Evolutionary conservation across 805 yeast genomes (phyloP).

Genomic region (Zygoascus tannicola): DNA sequence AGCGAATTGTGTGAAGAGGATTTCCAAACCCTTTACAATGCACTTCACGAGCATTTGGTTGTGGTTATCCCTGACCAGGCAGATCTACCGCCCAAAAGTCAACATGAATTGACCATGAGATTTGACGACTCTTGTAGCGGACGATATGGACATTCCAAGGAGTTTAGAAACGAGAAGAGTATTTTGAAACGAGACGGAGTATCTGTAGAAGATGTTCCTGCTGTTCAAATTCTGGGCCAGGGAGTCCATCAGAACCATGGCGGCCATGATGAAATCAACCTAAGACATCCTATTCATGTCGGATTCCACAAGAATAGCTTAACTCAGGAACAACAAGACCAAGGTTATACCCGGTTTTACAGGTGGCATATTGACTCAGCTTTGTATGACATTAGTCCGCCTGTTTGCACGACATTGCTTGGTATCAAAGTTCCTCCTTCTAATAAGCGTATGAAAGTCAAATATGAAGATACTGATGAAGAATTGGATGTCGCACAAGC

Average conservation of each 20-base stretch:
- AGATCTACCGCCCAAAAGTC: constrained; percentile 62
- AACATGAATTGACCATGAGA: constrained; percentile 63
- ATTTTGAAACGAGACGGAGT: constrained; percentile 74
- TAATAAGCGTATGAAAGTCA: constrained; percentile 44
- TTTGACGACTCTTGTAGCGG: constrained; percentile 68
- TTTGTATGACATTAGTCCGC: constrained; percentile 75
- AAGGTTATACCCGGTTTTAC: constrained; percentile 69
- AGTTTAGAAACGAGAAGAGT: constrained; percentile 53
- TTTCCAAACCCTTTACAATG: constrained; percentile 50
- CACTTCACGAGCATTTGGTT: constrained; percentile 60
- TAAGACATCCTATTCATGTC: constrained; percentile 79
- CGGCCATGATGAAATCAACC: constrained; percentile 45
- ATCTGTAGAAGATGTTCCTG: constrained; percentile 74
- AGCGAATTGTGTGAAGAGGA: constrained; percentile 55
- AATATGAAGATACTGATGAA: constrained; percentile 60
- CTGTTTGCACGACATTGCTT: constrained; percentile 72
- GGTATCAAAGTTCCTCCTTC: constrained; percentile 74
- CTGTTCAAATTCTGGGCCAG: constrained; percentile 84
- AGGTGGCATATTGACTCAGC: constrained; percentile 95
- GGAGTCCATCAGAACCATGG: constrained; percentile 50
- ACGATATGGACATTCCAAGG: constrained; percentile 78
- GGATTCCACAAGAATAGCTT: constrained; percentile 66
- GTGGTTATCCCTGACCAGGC: constrained; percentile 65
- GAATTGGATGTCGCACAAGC: constrained; percentile 64
- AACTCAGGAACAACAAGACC: constrained; percentile 49